Percentiles rank a stretch among this genome's conserved stretches.
Evolutionary conservation across 2,329 filamentous ascomycete species (phyloP).

Genomic region (Monilinia fructicola): DNA sequence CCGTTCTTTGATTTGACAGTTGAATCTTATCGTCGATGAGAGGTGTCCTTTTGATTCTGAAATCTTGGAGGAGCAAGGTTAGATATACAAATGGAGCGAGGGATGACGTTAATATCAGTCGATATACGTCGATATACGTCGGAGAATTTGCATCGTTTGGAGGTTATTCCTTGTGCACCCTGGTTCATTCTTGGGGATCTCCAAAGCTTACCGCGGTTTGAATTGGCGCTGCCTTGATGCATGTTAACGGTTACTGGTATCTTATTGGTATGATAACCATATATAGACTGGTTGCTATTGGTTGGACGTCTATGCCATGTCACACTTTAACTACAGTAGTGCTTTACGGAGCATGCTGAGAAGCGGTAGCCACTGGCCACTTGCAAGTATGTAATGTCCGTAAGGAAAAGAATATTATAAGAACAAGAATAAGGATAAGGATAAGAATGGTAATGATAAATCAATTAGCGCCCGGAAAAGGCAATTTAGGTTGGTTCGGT

Average conservation of each 20-base stretch:
- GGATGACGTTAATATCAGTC: conserved; percentile 1
- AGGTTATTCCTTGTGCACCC: conserved; percentile 7
- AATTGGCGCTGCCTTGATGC: conserved; percentile 1
- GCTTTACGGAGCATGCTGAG: not conserved
- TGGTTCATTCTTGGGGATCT: not conserved
- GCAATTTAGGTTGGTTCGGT: conserved; percentile 12
- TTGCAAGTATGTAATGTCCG: not conserved
- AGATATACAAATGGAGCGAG: conserved; percentile 16
- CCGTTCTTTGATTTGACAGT: conserved; percentile 10
- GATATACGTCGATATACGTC: conserved; percentile 4
- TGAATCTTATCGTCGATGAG: conserved; percentile 1
- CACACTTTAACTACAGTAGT: not conserved
- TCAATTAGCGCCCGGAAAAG: not conserved
- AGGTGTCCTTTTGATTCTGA: not conserved
- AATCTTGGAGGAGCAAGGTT: conserved; percentile 1
- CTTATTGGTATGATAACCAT: not conserved
- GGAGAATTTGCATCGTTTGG: not conserved
- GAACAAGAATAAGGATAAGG: not conserved
- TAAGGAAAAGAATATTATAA: not conserved
- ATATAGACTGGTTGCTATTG: not conserved
- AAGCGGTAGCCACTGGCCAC: not conserved
- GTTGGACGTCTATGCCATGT: not conserved
- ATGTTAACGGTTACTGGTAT: not conserved
- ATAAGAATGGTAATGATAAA: not conserved
- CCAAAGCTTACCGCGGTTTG: not conserved